A percentile compares a stretch with the other conserved stretches of the same genome.
Evolutionary conservation across 176 grass and related monocot species (phyloP).

Genomic region (Triticum turgidum): DNA sequence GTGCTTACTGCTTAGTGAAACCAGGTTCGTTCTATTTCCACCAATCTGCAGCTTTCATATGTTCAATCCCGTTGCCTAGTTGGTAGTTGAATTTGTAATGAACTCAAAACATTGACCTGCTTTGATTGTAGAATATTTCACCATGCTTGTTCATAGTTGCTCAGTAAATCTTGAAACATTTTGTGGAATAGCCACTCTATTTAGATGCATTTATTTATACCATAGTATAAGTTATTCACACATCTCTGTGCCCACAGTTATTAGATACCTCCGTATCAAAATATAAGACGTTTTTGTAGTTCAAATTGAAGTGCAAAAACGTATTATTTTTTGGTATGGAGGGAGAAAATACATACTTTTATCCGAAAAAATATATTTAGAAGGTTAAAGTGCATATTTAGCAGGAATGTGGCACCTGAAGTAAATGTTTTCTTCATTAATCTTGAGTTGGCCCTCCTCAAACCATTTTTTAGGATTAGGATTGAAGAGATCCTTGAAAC

Average conservation of each 20-base stretch:
- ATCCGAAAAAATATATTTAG: not conserved
- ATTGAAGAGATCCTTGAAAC: not conserved
- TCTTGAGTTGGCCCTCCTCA: not conserved
- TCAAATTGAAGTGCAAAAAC: no score
- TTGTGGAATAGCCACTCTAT: not conserved
- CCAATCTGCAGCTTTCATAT: constrained; percentile 19
- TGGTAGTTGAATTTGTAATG: not conserved
- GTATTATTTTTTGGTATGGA: no score
- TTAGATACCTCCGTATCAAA: not conserved
- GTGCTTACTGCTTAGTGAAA: not conserved
- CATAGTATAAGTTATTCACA: not conserved
- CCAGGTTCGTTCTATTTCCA: constrained; percentile 25
- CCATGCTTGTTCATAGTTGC: constrained; percentile 5
- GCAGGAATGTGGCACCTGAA: not conserved
- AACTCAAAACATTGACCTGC: not conserved
- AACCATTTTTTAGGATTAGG: not conserved
- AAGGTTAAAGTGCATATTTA: not conserved
- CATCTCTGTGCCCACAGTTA: not conserved
- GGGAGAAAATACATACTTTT: not conserved
- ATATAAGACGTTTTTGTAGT: no score
- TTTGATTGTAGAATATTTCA: constrained; percentile 16
- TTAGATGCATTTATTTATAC: not conserved
- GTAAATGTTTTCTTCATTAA: not conserved
- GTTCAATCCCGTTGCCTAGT: constrained; percentile 5
- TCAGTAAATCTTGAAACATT: constrained; percentile 4